Percentiles rank a stretch among this genome's conserved stretches.
These are phyloP conservation scores for Trichophyton equinum DNA, from an alignment of 2,329 filamentous ascomycete species.

Conservation along the genomic window DNA sequence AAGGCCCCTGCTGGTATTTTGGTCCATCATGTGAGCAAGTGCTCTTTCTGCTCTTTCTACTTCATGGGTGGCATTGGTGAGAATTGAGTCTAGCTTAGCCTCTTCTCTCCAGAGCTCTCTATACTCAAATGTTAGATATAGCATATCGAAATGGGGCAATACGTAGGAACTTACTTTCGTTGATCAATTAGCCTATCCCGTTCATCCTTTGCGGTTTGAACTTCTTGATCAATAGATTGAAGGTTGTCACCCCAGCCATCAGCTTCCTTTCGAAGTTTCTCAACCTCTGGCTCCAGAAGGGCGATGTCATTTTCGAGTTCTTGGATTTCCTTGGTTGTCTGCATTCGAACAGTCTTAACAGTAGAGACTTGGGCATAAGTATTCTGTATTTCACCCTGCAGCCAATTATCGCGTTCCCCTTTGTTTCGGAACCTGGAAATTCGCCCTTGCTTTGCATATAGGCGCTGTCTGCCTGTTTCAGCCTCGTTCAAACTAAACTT, in stretches of 20 bases:
- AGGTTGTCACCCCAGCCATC: slow-evolving; percentile 68
- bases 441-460: slow-evolving; percentile 86
- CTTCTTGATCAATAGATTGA: slow-evolving; percentile 57
- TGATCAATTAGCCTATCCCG: slow-evolving; percentile 73
- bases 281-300: slow-evolving; percentile 59
- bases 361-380: slow-evolving; percentile 62
- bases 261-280: slow-evolving; percentile 56
- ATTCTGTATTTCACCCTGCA: slow-evolving; percentile 69
- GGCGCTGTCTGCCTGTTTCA: slow-evolving; percentile 60
- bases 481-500: slow-evolving; percentile 62
- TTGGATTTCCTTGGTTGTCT: slow-evolving; percentile 70
- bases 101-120: slow-evolving; percentile 72
- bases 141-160: neutral
- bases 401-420: slow-evolving; percentile 70
- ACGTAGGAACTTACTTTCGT: slow-evolving; percentile 47
- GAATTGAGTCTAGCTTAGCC: slow-evolving; percentile 67
- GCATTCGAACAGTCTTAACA: slow-evolving; percentile 72
- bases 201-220: slow-evolving; percentile 64
- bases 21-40: slow-evolving; percentile 76
- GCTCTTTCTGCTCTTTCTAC: slow-evolving; percentile 63
- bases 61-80: slow-evolving; percentile 63
- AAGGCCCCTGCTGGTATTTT: slow-evolving; percentile 72
- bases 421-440: slow-evolving; percentile 81
- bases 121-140: slow-evolving; percentile 8
- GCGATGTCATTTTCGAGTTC: slow-evolving; percentile 59